Evolutionary conservation across 176 grass and related monocot species (phyloP).

Genomic region (Olyra latifolia): DNA sequence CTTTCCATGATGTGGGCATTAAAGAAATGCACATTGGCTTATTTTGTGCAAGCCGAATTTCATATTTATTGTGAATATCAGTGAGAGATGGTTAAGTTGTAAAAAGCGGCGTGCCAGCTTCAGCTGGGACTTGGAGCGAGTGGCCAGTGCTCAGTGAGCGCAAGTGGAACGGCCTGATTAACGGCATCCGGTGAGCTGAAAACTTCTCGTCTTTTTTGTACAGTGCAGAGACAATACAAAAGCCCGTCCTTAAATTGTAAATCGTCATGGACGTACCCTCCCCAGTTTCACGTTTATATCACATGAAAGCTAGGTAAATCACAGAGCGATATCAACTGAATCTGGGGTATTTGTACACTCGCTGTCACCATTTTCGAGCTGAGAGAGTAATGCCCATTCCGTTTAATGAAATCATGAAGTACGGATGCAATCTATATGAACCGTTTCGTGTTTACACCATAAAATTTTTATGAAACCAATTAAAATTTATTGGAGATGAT

Average conservation of each 20-base stretch:
- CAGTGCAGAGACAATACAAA: slow-evolving; percentile 18
- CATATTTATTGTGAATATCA: slow-evolving; percentile 24
- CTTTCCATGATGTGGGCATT: slow-evolving; percentile 15
- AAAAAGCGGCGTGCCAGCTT: neutral
- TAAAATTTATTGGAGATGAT: too few species aligned
- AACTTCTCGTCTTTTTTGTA: slow-evolving; percentile 1
- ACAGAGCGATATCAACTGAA: neutral
- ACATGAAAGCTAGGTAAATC: neutral
- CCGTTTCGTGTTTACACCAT: too few species aligned
- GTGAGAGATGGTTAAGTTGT: slow-evolving; percentile 2
- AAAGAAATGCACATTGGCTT: slow-evolving; percentile 21
- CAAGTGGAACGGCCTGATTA: neutral
- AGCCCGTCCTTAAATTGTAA: slow-evolving; percentile 29
- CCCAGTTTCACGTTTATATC: neutral
- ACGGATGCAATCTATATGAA: too few species aligned
- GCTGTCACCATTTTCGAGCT: neutral
- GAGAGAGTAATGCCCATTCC: neutral
- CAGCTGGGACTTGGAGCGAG: neutral
- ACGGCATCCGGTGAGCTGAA: neutral
- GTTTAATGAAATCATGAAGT: neutral
- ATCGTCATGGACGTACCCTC: neutral
- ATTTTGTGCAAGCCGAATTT: slow-evolving; percentile 20
- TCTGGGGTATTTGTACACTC: neutral
- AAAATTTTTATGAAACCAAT: too few species aligned
- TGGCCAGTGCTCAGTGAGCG: neutral